phyloP scores from a whole-genome alignment of 2,329 filamentous ascomycete genomes.

The Aureobasidium sp. region DNA sequence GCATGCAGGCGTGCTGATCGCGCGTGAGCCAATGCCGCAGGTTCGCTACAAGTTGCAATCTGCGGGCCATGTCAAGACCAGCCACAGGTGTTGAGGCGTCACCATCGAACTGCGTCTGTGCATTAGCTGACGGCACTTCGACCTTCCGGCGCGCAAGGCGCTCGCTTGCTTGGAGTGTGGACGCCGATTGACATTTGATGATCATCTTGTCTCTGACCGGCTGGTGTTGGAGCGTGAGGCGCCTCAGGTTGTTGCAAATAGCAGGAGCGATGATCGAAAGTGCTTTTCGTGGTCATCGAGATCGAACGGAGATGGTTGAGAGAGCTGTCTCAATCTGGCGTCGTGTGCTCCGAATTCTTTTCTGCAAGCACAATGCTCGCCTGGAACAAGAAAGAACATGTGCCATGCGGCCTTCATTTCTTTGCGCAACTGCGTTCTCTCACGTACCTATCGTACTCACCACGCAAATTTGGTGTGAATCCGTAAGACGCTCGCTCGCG shows the following conservation, averaged over 20 bases:
- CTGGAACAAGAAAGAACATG: neutral
- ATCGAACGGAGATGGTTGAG: neutral
- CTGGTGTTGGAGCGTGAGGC: neutral
- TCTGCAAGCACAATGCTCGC: neutral
- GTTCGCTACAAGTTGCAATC: constrained; percentile 3
- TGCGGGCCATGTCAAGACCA: neutral
- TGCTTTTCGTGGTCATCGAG: constrained; percentile 2
- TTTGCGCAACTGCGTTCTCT: neutral
- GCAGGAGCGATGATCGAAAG: neutral
- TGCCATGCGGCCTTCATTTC: neutral
- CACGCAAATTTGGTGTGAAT: neutral
- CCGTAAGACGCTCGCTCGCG: neutral
- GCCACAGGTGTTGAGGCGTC: constrained; percentile 9
- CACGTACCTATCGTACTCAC: neutral
- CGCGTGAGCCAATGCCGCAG: neutral
- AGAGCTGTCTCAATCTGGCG: neutral
- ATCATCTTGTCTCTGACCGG: neutral
- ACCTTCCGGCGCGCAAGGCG: neutral
- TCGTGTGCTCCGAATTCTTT: neutral
- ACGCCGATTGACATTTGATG: neutral
- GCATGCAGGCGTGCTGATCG: constrained; percentile 12
- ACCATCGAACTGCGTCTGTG: constrained; percentile 5
- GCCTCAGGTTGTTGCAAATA: neutral
- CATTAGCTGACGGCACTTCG: neutral
- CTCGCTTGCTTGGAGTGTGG: neutral